phyloP scores from a whole-genome alignment of 2,329 filamentous ascomycete species.

The Beauveria caledonica region DNA sequence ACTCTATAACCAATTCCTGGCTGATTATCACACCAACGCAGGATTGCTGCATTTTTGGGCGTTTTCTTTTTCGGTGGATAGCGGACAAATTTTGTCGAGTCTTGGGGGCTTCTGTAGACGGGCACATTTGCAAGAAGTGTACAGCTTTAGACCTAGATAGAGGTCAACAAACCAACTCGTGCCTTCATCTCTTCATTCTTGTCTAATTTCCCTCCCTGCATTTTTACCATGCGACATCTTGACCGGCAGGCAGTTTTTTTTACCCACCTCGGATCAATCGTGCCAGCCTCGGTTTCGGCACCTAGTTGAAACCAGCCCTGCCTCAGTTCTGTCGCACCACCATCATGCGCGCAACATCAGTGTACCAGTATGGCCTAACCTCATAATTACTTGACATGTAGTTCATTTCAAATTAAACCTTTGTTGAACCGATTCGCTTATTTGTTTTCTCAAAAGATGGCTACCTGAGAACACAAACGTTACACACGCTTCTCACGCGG shows the following conservation, averaged over 20 bases:
- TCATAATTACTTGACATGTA: background rate
- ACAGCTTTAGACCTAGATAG: background rate
- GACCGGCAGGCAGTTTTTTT: background rate
- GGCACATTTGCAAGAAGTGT: background rate
- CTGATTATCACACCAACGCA: background rate
- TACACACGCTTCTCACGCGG: background rate
- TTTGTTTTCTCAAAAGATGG: background rate
- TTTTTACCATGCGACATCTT: background rate
- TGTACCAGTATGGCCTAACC: background rate
- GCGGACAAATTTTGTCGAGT: background rate
- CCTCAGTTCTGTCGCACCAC: conserved; percentile 3
- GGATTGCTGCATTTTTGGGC: conserved; percentile 3
- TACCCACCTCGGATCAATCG: too few species aligned
- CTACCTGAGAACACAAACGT: background rate
- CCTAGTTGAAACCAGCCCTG: conserved; percentile 3
- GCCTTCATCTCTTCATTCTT: background rate
- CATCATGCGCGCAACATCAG: background rate
- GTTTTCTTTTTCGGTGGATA: background rate
- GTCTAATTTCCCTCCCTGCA: background rate
- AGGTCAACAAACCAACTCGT: background rate
- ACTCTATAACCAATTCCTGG: background rate
- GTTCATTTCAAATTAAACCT: background rate
- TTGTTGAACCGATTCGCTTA: background rate
- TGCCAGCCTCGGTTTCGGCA: background rate
- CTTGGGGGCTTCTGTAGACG: background rate